Evolutionary conservation across 495 filamentous ascomycete species (phyloP), one percentile per base, ranked within the genome.

Genomic region (Lophium mytilinum): DNA sequence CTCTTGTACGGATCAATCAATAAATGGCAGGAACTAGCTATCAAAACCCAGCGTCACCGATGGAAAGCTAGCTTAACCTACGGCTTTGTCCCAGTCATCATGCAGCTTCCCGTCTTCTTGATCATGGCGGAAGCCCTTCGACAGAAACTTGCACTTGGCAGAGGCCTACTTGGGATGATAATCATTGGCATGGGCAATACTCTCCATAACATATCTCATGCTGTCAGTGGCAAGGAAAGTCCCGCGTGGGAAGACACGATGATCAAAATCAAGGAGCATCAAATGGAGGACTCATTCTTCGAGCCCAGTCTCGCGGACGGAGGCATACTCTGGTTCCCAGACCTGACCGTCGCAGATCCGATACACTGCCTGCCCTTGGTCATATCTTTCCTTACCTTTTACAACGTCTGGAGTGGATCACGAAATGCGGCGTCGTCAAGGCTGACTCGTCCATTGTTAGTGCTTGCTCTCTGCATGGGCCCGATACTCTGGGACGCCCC

Each of bases 271-370:
- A 2, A 30, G 3, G 24, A 30, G 24, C 24, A 6, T 30, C 24
- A 6, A 30, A 30, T 59, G n/a, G 8, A 53, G 37, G 56, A 39
- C 14, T 50, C 34, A 1, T 65, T 56, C 46, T 57, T 80, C 45
- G 81, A 89, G 61, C 78, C 79, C 0, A 72, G 76, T 19, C 65
- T 92, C 6, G 76, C 78, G 0, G 72, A 70, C 1, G 91, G 89
- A 59, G 91, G 91, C 10, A 80, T 80, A 3, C 74, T 89, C 7
- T 97, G 90, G 89, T 91, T 93, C 66, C 76, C 80, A 4, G 79
- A 95, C 69, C 80, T 97, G 5, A 74, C 84, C 12, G 75, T 72
- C 6, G 73, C 85, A 19, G 91, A 96, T 66, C 79, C 87, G 1
- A 77, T 78, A 21, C 74, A 82, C n/a, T 60, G 82, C 18, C 76